Evolutionary conservation across 495 filamentous ascomycete genomes (phyloP).

Genomic region (Penicillium paxilli): DNA sequence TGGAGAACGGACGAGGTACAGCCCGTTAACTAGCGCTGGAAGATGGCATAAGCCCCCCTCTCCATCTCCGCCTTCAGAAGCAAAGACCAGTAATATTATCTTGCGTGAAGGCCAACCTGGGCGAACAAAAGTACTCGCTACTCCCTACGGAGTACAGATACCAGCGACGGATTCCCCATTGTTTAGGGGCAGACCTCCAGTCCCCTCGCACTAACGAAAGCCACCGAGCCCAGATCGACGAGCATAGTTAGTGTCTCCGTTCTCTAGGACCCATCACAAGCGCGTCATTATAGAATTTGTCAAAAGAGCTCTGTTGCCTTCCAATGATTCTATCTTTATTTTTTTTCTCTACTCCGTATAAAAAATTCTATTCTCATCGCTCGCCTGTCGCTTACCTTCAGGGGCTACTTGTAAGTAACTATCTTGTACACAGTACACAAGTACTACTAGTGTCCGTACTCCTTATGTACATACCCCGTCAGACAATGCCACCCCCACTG

Average conservation of each 20-base stretch:
- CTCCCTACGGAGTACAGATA: neutral
- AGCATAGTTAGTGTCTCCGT: conserved; percentile 14
- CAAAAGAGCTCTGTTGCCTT: neutral
- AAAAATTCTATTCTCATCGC: no score
- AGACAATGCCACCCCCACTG: conserved; percentile 15
- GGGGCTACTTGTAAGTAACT: no score
- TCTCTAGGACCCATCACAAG: conserved; percentile 8
- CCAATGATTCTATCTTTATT: neutral
- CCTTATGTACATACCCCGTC: no score
- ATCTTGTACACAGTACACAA: neutral
- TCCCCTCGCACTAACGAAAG: conserved; percentile 9
- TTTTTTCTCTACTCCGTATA: neutral
- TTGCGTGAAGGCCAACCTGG: no score
- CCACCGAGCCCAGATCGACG: conserved; percentile 10
- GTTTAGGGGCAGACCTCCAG: no score
- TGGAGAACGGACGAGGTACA: no score
- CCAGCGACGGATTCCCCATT: neutral
- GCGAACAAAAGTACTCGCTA: neutral
- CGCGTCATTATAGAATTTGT: neutral
- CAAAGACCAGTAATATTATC: no score
- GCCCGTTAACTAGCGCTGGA: neutral
- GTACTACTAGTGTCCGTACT: no score
- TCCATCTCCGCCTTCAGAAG: no score
- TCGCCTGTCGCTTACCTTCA: no score
- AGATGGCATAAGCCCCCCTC: neutral